Conservation (phyloP, 306 rosid genomes). For the Luffa acutangula region DNA sequence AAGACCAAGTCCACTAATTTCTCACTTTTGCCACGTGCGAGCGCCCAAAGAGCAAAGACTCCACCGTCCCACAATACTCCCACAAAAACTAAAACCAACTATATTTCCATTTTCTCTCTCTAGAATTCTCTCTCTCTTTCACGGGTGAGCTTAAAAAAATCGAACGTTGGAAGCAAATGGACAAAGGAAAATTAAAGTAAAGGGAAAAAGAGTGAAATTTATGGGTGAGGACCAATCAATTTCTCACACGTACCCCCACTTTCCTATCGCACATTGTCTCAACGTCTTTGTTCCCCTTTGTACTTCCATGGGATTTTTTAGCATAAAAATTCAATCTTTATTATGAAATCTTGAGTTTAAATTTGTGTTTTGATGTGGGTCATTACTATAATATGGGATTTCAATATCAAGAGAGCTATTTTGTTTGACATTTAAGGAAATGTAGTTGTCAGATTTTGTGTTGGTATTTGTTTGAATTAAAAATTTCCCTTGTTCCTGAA, state of each 20-base stretch:
- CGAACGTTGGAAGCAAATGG: slow-evolving; percentile 30
- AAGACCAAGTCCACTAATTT: neutral
- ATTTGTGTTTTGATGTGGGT: neutral
- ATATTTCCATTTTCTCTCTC: neutral
- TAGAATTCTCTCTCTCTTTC: slow-evolving; percentile 5
- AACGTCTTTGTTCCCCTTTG: slow-evolving; percentile 13
- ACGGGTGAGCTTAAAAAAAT: slow-evolving; percentile 26
- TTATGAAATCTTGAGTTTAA: neutral
- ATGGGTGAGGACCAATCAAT: slow-evolving; percentile 16
- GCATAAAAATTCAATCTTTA: neutral
- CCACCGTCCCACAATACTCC: slow-evolving; percentile 33
- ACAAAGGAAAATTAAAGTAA: neutral
- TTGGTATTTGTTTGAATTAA: neutral
- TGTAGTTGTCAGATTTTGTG: neutral
- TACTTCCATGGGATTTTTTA: slow-evolving; percentile 4
- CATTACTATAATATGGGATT: neutral
- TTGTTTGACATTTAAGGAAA: neutral
- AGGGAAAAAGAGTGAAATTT: neutral
- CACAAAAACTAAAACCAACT: neutral
- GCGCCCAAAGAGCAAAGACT: slow-evolving; percentile 24
- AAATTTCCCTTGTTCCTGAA: neutral
- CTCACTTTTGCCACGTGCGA: slow-evolving; percentile 14
- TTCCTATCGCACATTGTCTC: neutral
- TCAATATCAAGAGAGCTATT: neutral
- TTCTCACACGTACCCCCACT: slow-evolving; percentile 19